A percentile compares a stretch with the other conserved stretches of the same genome.
These are phyloP conservation scores for Volvox africanus DNA, from an alignment of 139 green algal species.

Conservation along the genomic window DNA sequence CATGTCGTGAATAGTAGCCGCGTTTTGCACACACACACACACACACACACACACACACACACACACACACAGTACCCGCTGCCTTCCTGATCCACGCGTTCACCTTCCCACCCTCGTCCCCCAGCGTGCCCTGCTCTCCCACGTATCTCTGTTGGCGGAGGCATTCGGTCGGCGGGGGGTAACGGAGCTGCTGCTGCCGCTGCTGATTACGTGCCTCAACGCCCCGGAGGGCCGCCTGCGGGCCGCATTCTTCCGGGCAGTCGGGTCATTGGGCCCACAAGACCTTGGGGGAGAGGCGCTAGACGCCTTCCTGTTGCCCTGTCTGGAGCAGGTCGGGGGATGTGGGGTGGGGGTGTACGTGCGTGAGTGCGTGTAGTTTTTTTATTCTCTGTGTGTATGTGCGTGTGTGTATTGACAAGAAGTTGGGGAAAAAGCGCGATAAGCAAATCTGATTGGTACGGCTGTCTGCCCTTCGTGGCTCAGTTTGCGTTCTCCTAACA, in stretches of 20 bases:
- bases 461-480: too few species aligned
- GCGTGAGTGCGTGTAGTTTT: too few species aligned
- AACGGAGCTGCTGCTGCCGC: constrained; percentile 89
- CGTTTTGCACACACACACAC: too few species aligned
- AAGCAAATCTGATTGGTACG: too few species aligned
- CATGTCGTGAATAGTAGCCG: too few species aligned
- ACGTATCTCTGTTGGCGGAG: constrained; percentile 58
- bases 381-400: too few species aligned
- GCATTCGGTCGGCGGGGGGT: constrained; percentile 62
- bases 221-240: constrained; percentile 84
- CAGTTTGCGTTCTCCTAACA: background rate
- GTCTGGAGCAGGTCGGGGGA: constrained; percentile 83
- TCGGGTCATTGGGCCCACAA: constrained; percentile 26
- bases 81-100: background rate
- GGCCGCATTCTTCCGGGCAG: constrained; percentile 74
- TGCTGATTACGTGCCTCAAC: constrained; percentile 97
- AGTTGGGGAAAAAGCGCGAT: too few species aligned
- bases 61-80: background rate
- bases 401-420: background rate
- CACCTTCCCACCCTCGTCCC: background rate
- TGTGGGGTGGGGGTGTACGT: background rate
- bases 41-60: too few species aligned
- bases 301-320: constrained; percentile 93
- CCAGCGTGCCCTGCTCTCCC: constrained; percentile 56
- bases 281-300: constrained; percentile 70